Percentiles rank a stretch among this genome's conserved stretches.
Evolutionary conservation across 2,329 filamentous ascomycete genomes (phyloP).

Genomic region (Escovopsis weberi): DNA sequence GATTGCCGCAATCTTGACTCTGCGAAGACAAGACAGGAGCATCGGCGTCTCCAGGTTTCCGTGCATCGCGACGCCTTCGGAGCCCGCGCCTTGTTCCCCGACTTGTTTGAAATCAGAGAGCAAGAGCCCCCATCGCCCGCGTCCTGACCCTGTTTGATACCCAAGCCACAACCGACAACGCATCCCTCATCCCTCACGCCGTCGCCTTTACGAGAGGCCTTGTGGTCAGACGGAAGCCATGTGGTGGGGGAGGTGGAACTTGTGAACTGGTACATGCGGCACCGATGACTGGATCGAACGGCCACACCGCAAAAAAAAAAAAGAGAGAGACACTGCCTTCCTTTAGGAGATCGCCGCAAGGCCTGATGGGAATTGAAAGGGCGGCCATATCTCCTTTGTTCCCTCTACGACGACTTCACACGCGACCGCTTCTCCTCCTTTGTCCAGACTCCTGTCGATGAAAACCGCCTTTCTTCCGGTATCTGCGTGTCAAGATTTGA

Average conservation of each 20-base stretch:
- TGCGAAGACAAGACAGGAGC: not conserved
- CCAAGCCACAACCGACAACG: constrained; percentile 1
- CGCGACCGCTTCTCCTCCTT: not conserved
- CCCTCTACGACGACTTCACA: not conserved
- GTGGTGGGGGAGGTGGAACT: constrained; percentile 28
- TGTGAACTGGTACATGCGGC: constrained; percentile 20
- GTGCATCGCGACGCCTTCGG: no score
- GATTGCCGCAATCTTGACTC: not conserved
- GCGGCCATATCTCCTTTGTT: not conserved
- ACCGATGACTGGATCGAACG: constrained; percentile 17
- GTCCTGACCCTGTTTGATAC: not conserved
- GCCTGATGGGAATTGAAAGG: constrained; percentile 2
- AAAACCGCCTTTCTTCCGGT: no score
- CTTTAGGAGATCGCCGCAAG: not conserved
- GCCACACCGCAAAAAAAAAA: not conserved
- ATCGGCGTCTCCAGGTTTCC: no score
- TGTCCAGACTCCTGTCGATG: no score
- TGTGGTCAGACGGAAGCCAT: constrained; percentile 26
- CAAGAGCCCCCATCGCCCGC: constrained; percentile 5
- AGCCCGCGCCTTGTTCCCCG: no score
- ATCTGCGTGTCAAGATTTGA: no score
- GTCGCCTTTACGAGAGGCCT: constrained; percentile 12
- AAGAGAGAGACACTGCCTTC: not conserved
- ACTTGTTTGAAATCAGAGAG: no score
- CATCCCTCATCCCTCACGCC: not conserved